phyloP scores from a whole-genome alignment of 129 eudicot species.

The Rutidosis leptorrhynchoides region DNA sequence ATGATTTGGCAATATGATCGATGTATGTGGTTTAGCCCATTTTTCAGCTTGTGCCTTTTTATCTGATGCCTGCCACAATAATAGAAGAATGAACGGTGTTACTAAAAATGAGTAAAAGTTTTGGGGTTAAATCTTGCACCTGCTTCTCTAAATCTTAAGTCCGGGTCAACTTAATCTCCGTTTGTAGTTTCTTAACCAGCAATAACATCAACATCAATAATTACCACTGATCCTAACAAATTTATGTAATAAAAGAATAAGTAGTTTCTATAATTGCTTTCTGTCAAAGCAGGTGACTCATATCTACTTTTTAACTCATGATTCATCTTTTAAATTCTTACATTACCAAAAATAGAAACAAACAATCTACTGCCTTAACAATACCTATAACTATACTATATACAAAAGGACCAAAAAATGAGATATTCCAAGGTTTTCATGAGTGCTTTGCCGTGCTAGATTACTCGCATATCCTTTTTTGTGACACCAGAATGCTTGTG shows the following conservation, averaged over 20 bases:
- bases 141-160: slow-evolving; percentile 47
- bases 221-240: not conserved
- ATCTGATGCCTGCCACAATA: slow-evolving; percentile 40
- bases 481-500: too few relatives aligned
- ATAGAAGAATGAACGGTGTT: not conserved
- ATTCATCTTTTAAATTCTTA: slow-evolving; percentile 25
- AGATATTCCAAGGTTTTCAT: too few relatives aligned
- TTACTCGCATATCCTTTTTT: too few relatives aligned
- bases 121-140: slow-evolving; percentile 38
- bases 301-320: slow-evolving; percentile 50
- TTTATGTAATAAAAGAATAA: not conserved
- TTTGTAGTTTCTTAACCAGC: slow-evolving; percentile 52
- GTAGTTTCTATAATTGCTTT: slow-evolving; percentile 26
- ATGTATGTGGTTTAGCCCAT: slow-evolving; percentile 70
- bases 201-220: not conserved
- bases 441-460: too few relatives aligned
- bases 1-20: slow-evolving; percentile 56
- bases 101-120: slow-evolving; percentile 30
- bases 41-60: slow-evolving; percentile 47
- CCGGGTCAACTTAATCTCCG: slow-evolving; percentile 41
- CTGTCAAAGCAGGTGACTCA: slow-evolving; percentile 36
- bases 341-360: not conserved
- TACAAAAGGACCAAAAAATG: too few relatives aligned
- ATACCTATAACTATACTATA: too few relatives aligned
- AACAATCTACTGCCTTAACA: slow-evolving; percentile 1